Base-by-base conservation (phyloP, 2,329 filamentous ascomycete genomes). In the Zalaria sp. region DNA sequence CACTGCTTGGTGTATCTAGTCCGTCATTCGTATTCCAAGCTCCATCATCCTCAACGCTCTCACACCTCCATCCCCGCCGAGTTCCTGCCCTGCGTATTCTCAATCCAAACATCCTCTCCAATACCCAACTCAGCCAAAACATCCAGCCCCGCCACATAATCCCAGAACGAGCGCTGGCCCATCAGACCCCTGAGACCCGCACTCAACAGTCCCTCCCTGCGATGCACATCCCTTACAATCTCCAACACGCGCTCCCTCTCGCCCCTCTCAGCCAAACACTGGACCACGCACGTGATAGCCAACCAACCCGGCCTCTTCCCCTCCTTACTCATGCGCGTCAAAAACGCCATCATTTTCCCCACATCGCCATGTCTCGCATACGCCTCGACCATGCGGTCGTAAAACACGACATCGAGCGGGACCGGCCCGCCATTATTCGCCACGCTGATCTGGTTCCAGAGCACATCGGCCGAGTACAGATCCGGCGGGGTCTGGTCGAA, bases 361-460 rank as follows among this genome's bases (percentile, higher is more conserved):
- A 64, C 59, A 34, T 44, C 43, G 38, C 57, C 55, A 35, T 53
- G 43, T 8, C 59, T 49, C 5, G 79, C 73, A 55, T 81, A 84
- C 1, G 79, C 81, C 53, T 77, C 73, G 47, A 87, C 72, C 46
- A 81, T 67, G 41, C 79, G 71, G 57, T 84, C 80, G 70, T 79
- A 86, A 50, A 87, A 76, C 25, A 73, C 60, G 44, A 68, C 65
- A 53, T 82, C 73, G 10, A 59, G 43, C 2, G 37, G 10, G 3
- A 45, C 46, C 39, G 47, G 45, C 31, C 44, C 38, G 9, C 45
- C 46, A 6, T 43, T 32, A 27, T 50, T 46, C 25, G 66, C 61
- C 18, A 51, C 52, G 26, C 59, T 53, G 36, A 72, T 66, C 4
- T 65, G 58, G 6, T 51, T 46, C 49, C 85, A 74, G 3, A 88